Base-by-base conservation (phyloP, 805 yeast species). In the Yarrowia bubula region DNA sequence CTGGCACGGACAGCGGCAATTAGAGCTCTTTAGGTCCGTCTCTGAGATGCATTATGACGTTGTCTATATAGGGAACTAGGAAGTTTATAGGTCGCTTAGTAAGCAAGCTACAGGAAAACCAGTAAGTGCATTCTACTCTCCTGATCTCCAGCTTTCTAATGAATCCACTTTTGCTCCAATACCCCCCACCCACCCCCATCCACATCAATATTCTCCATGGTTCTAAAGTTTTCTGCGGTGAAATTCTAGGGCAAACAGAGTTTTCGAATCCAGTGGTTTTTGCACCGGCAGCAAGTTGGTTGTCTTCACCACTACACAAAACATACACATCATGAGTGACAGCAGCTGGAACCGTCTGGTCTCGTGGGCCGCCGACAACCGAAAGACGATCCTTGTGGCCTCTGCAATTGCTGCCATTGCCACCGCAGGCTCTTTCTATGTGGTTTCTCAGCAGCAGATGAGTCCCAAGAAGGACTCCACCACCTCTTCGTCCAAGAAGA, bases 401-500 rank as follows among this genome's bases (percentile, higher is more conserved):
- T 38, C 58, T 1, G 61, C 58, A 31, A 28, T 61, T 31, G 64
- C 64, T 5, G 66, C 50, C 35, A 17, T 63, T 13, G 66, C 66
- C 35, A 63, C 48, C 33, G 66, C 66, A 14, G 50, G 65, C n/a
- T 33, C 65, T 31, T 55, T 64, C 47, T 47, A 66, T 50, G 65
- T 55, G 14, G 63, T 38, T 39, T 69, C 72, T 4, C 68, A 37
- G 9, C 57, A 43, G 13, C 87, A 87, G 76, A 90, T 91, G 81
- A 87, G 87, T 70, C 51, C 64, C 17, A 61, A 61, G 46, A 38
- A 46, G 38, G 57, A 61, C 48, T 37, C 46, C 71, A 14, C 71
- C 35, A 66, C 71, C 63, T 75, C 78, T 75, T 83, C 81, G 76
- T 80, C 80, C 77, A 83, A 81, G 78, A 77, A 74, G 71, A 77